A percentile compares a stretch with the other conserved stretches of the same genome.
phyloP scores from a whole-genome alignment of 2,329 filamentous ascomycete genomes.

The Pseudocercospora cruenta region DNA sequence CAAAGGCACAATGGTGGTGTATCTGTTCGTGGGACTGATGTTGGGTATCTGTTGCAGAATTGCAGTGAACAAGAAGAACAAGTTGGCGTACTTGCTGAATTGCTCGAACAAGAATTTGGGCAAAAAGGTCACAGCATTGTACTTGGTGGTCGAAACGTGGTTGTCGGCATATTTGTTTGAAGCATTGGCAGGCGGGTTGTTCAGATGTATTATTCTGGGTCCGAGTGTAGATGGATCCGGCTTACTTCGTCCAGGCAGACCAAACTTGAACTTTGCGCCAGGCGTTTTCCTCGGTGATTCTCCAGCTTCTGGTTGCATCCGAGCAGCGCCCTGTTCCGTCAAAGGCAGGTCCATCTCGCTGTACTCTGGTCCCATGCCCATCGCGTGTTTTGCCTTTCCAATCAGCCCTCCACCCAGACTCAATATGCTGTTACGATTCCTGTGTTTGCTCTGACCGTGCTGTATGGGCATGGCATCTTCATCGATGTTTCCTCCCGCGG shows the following conservation, averaged over 20 bases:
- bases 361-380: slow-evolving; percentile 85
- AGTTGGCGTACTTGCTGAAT: slow-evolving; percentile 98
- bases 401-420: slow-evolving; percentile 83
- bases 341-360: slow-evolving; percentile 98
- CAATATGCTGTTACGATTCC: slow-evolving; percentile 84
- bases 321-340: slow-evolving; percentile 69
- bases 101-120: slow-evolving; percentile 98
- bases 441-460: slow-evolving; percentile 47
- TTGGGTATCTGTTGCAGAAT: slow-evolving; percentile 92
- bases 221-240: slow-evolving; percentile 86
- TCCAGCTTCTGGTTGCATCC: slow-evolving; percentile 17
- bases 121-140: slow-evolving; percentile 89
- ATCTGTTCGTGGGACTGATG: slow-evolving; percentile 91
- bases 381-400: slow-evolving; percentile 83
- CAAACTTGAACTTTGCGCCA: slow-evolving; percentile 84
- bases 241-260: slow-evolving; percentile 76
- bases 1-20: slow-evolving; percentile 95
- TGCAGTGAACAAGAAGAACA: slow-evolving; percentile 99
- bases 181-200: slow-evolving; percentile 91
- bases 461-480: slow-evolving; percentile 60
- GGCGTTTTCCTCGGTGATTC: slow-evolving; percentile 58
- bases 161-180: slow-evolving; percentile 92
- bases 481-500: slow-evolving; percentile 64
- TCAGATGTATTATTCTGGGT: slow-evolving; percentile 89
- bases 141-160: slow-evolving; percentile 96